Conservation (phyloP, 1,284 basidiomycete species). For the Ganoderma lingzhi region DNA sequence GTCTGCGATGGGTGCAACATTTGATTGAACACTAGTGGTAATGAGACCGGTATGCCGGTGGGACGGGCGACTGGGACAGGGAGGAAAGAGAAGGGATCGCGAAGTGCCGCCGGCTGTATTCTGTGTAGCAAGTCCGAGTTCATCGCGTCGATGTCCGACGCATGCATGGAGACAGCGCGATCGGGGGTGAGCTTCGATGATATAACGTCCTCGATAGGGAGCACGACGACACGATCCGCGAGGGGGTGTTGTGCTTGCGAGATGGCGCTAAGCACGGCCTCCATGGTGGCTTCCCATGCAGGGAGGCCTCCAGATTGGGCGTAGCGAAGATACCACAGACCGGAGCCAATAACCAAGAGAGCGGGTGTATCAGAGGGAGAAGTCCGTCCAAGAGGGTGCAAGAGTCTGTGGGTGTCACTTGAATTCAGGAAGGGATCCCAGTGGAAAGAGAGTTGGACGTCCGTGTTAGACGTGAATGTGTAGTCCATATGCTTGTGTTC, state of each 20-base stretch:
- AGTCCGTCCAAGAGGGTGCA: conserved; percentile 32
- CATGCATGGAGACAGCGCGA: conserved; percentile 72
- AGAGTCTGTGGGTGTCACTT: conserved; percentile 55
- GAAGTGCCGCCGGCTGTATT: conserved; percentile 51
- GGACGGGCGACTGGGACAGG: conserved; percentile 37
- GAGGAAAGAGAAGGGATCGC: conserved; percentile 43
- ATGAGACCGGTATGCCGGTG: conserved; percentile 51
- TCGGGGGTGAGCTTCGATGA: conserved; percentile 67
- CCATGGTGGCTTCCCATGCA: conserved; percentile 80
- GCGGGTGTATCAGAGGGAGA: conserved; percentile 50
- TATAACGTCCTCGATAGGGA: conserved; percentile 79
- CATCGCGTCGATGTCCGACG: conserved; percentile 87
- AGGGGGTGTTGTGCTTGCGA: conserved; percentile 46
- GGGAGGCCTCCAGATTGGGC: conserved; percentile 75
- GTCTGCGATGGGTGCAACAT: conserved; percentile 80
- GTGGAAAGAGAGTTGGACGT: conserved; percentile 69
- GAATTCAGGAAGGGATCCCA: conserved; percentile 88
- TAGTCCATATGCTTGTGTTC: conserved; percentile 77
- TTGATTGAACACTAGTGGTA: conserved; percentile 82
- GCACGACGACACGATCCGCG: conserved; percentile 77
- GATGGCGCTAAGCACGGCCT: conserved; percentile 64
- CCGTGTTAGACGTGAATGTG: conserved; percentile 51
- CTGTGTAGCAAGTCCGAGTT: conserved; percentile 84
- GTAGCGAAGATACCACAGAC: conserved; percentile 89
- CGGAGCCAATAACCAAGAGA: conserved; percentile 83